Evolutionary conservation across 2,329 filamentous ascomycete genomes (phyloP), one percentile per base, ranked within the genome.

Genomic region (Cercospora canescens): DNA sequence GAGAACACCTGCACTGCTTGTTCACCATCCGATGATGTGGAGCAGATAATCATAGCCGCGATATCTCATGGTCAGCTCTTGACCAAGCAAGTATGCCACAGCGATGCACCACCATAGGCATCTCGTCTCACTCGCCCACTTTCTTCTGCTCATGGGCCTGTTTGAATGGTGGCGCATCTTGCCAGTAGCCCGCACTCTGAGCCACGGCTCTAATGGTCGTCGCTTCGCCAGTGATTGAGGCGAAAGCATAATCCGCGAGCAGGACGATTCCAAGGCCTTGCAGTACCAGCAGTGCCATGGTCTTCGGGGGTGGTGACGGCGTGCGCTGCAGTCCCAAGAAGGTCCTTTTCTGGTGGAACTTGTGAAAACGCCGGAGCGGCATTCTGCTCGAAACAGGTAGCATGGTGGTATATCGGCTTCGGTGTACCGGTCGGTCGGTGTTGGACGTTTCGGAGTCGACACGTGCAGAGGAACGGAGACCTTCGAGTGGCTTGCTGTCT

Each of bases 241-340:
- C 74, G 50, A 76, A 65, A 16, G 69, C 73, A 4, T 72, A 39
- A 37, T 77, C 74, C 9, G 68, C 73, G 8, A 76, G 54, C 39
- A 78, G 69, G 18, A 78, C 76, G 6, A 78, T 67, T 1, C 66
- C 72, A 16, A 78, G 68, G 12, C 76, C 76, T 69, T 78, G 75
- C 1, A 71, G 60, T 18, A 78, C 76, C 11, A 78, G 71, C 39
- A 70, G 74, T n/a, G 70, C 76, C 70, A 76, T 76, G 54, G 72
- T 71, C 16, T 68, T 65, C 24, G 74, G 72, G 18, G 70, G 69
- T 2, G 74, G 75, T 11, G 75, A 64, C 26, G 74, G 73, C 6
- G 76, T 69, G 2, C 73, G 73, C 30, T 74, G 74, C 2, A 77
- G 68, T 30, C 70, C 72, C 18, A 76, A 65, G 63, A 78, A 77